These are phyloP conservation scores for Nakaseomyces delphensis DNA, from an alignment of 1,139 yeast genomes.

Conservation along the genomic window DNA sequence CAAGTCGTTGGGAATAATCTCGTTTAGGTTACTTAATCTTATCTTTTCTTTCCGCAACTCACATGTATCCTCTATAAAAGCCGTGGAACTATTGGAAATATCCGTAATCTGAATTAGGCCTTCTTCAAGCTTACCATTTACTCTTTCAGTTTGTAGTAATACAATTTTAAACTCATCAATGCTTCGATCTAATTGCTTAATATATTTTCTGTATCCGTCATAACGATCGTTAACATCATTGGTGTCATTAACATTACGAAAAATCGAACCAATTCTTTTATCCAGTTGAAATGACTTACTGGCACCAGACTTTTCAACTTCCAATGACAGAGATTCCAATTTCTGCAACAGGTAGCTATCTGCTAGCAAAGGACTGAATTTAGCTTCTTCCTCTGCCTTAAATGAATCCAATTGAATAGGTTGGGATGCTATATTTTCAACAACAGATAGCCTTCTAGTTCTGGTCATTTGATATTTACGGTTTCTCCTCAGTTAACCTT, in stretches of 20 bases:
- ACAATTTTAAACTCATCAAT: slow-evolving; percentile 18
- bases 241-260: too few species aligned
- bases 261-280: neutral
- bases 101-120: slow-evolving; percentile 16
- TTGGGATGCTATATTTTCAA: slow-evolving; percentile 24
- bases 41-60: slow-evolving; percentile 45
- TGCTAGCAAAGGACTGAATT: slow-evolving; percentile 18
- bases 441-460: slow-evolving; percentile 22
- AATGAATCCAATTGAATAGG: slow-evolving; percentile 8
- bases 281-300: neutral
- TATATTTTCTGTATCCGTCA: slow-evolving; percentile 9
- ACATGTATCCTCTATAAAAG: slow-evolving; percentile 30
- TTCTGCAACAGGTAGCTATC: slow-evolving; percentile 22
- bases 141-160: slow-evolving; percentile 15
- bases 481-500: too few species aligned
- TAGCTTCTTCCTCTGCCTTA: slow-evolving; percentile 10
- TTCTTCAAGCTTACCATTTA: slow-evolving; percentile 15
- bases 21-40: slow-evolving; percentile 38
- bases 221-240: neutral
- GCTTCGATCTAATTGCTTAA: slow-evolving; percentile 18
- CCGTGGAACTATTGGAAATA: slow-evolving; percentile 15
- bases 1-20: slow-evolving; percentile 46
- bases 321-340: slow-evolving; percentile 18
- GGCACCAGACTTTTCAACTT: slow-evolving; percentile 5
- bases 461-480: neutral